Base-by-base conservation (phyloP, 2,329 filamentous ascomycete species). In the Penicillium crustosum region DNA sequence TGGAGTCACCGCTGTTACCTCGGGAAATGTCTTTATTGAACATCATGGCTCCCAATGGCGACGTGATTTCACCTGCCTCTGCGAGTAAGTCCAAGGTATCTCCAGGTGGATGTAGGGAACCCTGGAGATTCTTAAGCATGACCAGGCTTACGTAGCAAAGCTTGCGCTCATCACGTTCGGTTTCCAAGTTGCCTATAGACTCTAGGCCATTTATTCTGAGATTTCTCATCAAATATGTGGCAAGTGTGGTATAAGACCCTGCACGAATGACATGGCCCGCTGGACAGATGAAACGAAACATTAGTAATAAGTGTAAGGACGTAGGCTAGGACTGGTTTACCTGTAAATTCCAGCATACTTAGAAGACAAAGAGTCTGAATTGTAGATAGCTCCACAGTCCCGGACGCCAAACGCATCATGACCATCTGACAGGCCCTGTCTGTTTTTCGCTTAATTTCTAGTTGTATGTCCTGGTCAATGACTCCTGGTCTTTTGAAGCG, bases 71-170 rank as follows among this genome's bases (percentile, higher is more conserved):
- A 8, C 17, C 43, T 9, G 15, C 6, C 9, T 42, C 44, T n/a
- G 25, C 23, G n/a, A 54, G 39, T 12, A 49, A 50, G 47, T 71
- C 65, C 7, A 35, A 10, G 25, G 39, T 21, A 5, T 47, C 49
- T 29, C 43, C 42, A 12, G 51, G 53, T 12, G 55, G 49, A 3
- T 62, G 52, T 31, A 53, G 45, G 15, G 53, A 54, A 6, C 75
- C 75, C 33, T 75, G 73, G 0, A 78, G 68, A 38, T 76, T 72
- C 9, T 70, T 68, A 0, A 78, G 66, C 52, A 75, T 67, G 15
- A 70, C 60, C n/a, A 77, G 66, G 51, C 69, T 73, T 44, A 67
- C 63, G 0, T 72, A 64, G 57, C 75, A 76, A 4, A 65, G 49
- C 25, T 61, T 58, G 15, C 59, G 60, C 42, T 68, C 66, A 49